Evolutionary conservation across 2,329 filamentous ascomycete genomes (phyloP).

Genomic region (Aspergillus japonicus): DNA sequence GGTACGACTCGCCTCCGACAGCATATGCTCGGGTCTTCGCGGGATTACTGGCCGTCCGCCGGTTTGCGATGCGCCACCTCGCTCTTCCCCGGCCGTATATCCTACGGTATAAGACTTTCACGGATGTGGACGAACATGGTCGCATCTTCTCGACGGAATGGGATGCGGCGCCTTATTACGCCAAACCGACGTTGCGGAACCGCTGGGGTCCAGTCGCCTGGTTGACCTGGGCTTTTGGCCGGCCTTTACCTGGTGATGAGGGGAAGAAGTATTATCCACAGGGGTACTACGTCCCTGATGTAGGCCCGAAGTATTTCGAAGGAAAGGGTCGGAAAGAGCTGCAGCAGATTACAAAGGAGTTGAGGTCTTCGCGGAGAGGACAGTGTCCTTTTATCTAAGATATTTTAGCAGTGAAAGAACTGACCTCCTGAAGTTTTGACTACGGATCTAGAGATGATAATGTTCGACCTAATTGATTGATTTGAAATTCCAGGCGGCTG

Average conservation of each 20-base stretch:
- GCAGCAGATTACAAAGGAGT: constrained; percentile 42
- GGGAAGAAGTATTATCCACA: constrained; percentile 48
- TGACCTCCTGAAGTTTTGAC: too few relatives aligned
- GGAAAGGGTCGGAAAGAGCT: constrained; percentile 47
- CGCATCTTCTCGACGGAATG: constrained; percentile 54
- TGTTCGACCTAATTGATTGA: too few relatives aligned
- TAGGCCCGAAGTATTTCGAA: constrained; percentile 60
- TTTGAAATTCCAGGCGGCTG: too few relatives aligned
- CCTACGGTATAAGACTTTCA: constrained; percentile 40
- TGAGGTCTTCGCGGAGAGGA: constrained; percentile 42
- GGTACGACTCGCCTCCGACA: constrained; percentile 41
- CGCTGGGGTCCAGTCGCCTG: constrained; percentile 61
- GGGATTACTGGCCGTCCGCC: constrained; percentile 52
- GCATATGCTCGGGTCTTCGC: constrained; percentile 44
- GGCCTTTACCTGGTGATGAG: constrained; percentile 49
- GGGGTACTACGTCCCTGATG: constrained; percentile 54
- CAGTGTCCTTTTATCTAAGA: constrained; percentile 51
- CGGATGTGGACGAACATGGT: constrained; percentile 53
- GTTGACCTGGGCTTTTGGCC: constrained; percentile 48
- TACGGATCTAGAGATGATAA: too few relatives aligned
- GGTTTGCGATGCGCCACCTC: constrained; percentile 58
- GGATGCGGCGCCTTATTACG: constrained; percentile 65
- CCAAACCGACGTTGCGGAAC: constrained; percentile 58
- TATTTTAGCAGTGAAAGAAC: neutral
- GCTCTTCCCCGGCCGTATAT: constrained; percentile 56